phyloP scores from a whole-genome alignment of 2,329 filamentous ascomycete genomes.

The Phoma herbarum region DNA sequence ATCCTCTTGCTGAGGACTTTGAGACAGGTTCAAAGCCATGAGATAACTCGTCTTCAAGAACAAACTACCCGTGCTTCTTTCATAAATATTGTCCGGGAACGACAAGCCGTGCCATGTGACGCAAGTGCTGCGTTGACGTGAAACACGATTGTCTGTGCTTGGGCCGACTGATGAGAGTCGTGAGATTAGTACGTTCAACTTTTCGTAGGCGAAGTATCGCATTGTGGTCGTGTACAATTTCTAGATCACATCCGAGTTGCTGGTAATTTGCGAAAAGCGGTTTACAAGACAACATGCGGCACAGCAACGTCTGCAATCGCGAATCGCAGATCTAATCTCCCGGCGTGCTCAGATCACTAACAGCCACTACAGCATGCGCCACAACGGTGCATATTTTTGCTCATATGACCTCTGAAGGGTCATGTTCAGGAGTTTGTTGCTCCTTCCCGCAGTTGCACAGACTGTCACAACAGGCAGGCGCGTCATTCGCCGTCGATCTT shows the following conservation, averaged over 20 bases:
- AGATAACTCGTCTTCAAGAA: not conserved
- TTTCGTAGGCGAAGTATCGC: not conserved
- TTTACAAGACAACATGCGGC: not conserved
- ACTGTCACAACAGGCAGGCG: not conserved
- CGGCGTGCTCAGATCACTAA: not conserved
- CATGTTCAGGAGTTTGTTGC: conserved; percentile 2
- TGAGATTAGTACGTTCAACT: not conserved
- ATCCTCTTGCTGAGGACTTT: conserved; percentile 8
- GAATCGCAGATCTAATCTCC: not conserved
- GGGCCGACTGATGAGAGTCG: too few species aligned
- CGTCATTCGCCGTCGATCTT: not conserved
- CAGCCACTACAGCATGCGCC: not conserved
- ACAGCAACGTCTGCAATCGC: not conserved
- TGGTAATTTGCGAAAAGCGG: not conserved
- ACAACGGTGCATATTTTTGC: not conserved
- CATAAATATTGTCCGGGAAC: too few species aligned
- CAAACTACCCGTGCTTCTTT: too few species aligned
- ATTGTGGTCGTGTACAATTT: not conserved
- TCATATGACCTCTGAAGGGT: not conserved
- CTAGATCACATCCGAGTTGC: not conserved
- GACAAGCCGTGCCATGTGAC: too few species aligned
- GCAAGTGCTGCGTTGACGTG: not conserved
- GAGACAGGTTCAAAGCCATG: not conserved
- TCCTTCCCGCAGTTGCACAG: conserved; percentile 3
- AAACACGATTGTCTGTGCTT: not conserved